Conservation (phyloP, 2,329 filamentous ascomycete species). For the Aspergillus luchuensis region DNA sequence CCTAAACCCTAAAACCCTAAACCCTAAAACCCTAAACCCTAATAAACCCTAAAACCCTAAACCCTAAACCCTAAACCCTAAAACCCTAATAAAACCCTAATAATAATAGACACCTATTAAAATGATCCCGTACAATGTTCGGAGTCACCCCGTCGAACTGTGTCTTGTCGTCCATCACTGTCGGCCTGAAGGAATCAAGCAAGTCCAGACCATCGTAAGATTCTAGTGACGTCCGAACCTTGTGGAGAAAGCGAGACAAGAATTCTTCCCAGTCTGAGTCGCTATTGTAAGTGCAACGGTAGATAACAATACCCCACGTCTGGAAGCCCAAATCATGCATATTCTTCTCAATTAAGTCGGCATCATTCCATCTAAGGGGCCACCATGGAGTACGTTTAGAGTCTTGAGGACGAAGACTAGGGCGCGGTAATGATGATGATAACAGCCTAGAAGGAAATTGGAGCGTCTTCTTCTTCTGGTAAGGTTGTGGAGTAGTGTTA, state of each 20-base stretch:
- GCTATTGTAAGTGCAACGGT: constrained; percentile 13
- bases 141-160: constrained; percentile 3
- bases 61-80: too few species aligned
- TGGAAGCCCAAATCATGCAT: background rate
- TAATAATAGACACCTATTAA: too few species aligned
- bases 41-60: too few species aligned
- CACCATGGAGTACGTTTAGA: background rate
- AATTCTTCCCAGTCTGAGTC: constrained; percentile 13
- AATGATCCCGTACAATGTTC: background rate
- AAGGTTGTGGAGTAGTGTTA: background rate
- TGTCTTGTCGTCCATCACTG: constrained; percentile 4
- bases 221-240: background rate
- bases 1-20: too few species aligned
- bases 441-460: background rate
- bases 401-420: background rate
- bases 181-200: background rate
- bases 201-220: background rate
- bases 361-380: background rate
- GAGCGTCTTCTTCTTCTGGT: background rate
- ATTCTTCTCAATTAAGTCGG: background rate
- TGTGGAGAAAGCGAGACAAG: background rate
- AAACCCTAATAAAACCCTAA: too few species aligned
- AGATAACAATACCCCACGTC: constrained; percentile 5
- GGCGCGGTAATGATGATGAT: background rate
- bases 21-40: too few species aligned